These are phyloP conservation scores for Hypocrella siamensis DNA, from an alignment of 2,329 filamentous ascomycete species.

Conservation along the genomic window DNA sequence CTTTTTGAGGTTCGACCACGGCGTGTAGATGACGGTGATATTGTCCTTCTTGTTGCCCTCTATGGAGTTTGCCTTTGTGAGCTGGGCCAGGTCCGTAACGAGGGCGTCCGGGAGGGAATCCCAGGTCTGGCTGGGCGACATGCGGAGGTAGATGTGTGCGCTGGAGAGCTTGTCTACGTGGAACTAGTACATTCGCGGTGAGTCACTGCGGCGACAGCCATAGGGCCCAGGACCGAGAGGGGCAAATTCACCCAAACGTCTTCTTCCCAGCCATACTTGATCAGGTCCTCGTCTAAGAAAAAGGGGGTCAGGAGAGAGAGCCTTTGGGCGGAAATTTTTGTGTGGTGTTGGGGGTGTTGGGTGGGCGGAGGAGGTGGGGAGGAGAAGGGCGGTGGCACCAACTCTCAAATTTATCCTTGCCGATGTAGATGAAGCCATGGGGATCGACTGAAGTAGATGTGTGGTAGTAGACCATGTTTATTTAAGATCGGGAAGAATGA, in stretches of 20 bases:
- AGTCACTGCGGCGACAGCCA: no score
- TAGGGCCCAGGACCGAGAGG: neutral
- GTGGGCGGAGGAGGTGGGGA: neutral
- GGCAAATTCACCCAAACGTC: slow-evolving; percentile 53
- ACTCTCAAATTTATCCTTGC: slow-evolving; percentile 99
- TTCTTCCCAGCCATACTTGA: slow-evolving; percentile 85
- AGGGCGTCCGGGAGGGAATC: slow-evolving; percentile 62
- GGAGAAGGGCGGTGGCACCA: slow-evolving; percentile 16
- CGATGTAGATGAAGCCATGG: slow-evolving; percentile 80
- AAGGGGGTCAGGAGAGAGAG: neutral
- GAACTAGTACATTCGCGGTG: slow-evolving; percentile 51
- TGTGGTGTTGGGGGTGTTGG: neutral
- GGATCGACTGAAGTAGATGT: slow-evolving; percentile 73
- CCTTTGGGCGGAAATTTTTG: neutral
- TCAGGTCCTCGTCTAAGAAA: slow-evolving; percentile 87
- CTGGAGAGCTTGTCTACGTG: slow-evolving; percentile 96
- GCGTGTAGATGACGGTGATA: slow-evolving; percentile 90
- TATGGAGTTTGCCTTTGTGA: slow-evolving; percentile 98
- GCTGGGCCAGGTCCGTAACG: slow-evolving; percentile 78
- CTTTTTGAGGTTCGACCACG: slow-evolving; percentile 92
- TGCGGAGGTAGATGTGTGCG: slow-evolving; percentile 87
- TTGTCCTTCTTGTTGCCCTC: slow-evolving; percentile 99
- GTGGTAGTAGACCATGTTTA: slow-evolving; percentile 88
- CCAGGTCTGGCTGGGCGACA: slow-evolving; percentile 68
- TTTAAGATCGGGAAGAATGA: no score